Conservation (phyloP, 2,329 filamentous ascomycete genomes). For the Neonectria neomacrospora region DNA sequence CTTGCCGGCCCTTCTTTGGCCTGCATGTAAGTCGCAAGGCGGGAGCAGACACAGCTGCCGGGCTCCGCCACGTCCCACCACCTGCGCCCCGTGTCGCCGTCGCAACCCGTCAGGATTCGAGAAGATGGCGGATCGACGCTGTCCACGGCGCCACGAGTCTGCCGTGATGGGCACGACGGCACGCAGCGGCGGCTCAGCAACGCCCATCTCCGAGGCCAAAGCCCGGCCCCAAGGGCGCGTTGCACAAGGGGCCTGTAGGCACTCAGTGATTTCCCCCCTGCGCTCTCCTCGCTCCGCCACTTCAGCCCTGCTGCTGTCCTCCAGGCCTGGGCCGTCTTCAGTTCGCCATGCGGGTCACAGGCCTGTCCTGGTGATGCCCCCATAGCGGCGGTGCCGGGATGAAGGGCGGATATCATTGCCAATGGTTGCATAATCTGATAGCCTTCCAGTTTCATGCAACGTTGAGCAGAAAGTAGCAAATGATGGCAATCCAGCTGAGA, state of each 20-base stretch:
- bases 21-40: neutral
- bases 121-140: conserved; percentile 3
- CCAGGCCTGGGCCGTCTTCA: neutral
- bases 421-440: neutral
- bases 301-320: conserved; percentile 2
- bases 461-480: neutral
- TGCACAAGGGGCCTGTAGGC: neutral
- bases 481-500: conserved; percentile 2
- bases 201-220: conserved; percentile 5
- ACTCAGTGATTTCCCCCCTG: neutral
- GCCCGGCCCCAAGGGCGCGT: neutral
- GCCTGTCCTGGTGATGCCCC: neutral
- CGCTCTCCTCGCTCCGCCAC: neutral
- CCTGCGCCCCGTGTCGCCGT: neutral
- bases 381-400: neutral
- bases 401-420: no score
- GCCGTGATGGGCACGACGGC: conserved; percentile 10
- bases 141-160: conserved; percentile 12
- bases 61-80: conserved; percentile 16
- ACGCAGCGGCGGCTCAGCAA: neutral
- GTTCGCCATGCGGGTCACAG: neutral
- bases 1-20: neutral
- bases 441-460: neutral
- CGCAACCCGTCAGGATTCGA: conserved; percentile 8
- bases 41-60: conserved; percentile 6